A percentile compares a stretch with the other conserved stretches of the same genome.
Conservation (phyloP, 2,329 filamentous ascomycete species). For the Alternaria atra region DNA sequence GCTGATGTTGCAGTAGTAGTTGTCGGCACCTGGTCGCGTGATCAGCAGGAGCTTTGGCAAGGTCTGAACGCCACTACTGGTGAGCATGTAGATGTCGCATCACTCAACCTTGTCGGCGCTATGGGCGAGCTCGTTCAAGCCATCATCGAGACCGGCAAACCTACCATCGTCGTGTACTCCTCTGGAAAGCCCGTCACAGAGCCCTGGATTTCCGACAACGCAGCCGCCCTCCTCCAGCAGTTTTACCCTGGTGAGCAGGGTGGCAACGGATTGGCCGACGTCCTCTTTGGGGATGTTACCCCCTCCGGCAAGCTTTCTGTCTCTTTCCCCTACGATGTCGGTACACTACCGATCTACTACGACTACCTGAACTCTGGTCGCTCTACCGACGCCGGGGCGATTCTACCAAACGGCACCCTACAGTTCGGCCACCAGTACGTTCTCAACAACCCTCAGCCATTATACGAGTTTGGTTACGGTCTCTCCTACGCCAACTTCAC, state of each 20-base stretch:
- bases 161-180: constrained; percentile 73
- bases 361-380: constrained; percentile 75
- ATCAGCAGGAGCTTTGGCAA: constrained; percentile 75
- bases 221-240: constrained; percentile 74
- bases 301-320: constrained; percentile 73
- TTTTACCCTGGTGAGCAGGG: constrained; percentile 78
- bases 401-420: constrained; percentile 67
- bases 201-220: constrained; percentile 73
- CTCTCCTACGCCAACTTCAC: constrained; percentile 71
- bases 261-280: constrained; percentile 71
- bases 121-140: constrained; percentile 73
- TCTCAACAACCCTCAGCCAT: constrained; percentile 65
- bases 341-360: constrained; percentile 74
- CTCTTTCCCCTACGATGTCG: constrained; percentile 72
- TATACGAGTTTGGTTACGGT: constrained; percentile 74
- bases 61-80: constrained; percentile 78
- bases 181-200: constrained; percentile 78
- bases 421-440: constrained; percentile 73
- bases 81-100: constrained; percentile 74
- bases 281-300: constrained; percentile 69
- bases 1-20: constrained; percentile 78
- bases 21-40: constrained; percentile 78
- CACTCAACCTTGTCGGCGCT: constrained; percentile 73
- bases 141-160: constrained; percentile 72
- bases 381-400: constrained; percentile 60